Evolutionary conservation across 192 early-diverging fungal species (phyloP).

Genomic region (Entomortierella parvispora): DNA sequence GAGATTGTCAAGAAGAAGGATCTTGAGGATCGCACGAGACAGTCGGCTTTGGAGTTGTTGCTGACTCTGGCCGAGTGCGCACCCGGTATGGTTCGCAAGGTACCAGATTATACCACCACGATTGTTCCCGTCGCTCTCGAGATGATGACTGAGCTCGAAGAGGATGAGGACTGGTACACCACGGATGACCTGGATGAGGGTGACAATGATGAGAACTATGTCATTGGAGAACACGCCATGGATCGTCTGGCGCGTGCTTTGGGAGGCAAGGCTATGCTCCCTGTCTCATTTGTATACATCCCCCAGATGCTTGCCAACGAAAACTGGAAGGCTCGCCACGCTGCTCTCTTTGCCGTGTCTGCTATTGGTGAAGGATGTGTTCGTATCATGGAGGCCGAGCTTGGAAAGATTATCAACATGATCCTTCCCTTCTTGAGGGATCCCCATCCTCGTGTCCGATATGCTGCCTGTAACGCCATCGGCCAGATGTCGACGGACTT

Average conservation of each 20-base stretch:
- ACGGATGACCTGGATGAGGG: constrained; percentile 89
- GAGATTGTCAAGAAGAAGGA: constrained; percentile 82
- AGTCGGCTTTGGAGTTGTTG: constrained; percentile 92
- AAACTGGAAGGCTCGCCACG: constrained; percentile 92
- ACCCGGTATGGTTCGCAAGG: constrained; percentile 92
- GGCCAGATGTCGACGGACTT: constrained; percentile 99
- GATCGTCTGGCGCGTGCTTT: constrained; percentile 90
- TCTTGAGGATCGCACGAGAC: constrained; percentile 85
- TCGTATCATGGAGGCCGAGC: constrained; percentile 92
- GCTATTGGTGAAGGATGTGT: constrained; percentile 98
- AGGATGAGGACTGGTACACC: constrained; percentile 90
- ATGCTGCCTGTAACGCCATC: constrained; percentile 95
- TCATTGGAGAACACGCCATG: constrained; percentile 95
- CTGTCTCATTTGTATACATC: constrained; percentile 87
- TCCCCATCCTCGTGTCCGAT: constrained; percentile 93
- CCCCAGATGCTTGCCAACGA: constrained; percentile 86
- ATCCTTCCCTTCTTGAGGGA: constrained; percentile 86
- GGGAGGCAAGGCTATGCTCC: constrained; percentile 91
- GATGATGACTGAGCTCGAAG: constrained; percentile 96
- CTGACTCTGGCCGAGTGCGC: constrained; percentile 90
- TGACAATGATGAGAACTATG: constrained; percentile 89
- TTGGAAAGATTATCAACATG: constrained; percentile 83
- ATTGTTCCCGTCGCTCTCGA: constrained; percentile 90
- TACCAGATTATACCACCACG: constrained; percentile 77
- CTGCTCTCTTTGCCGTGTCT: constrained; percentile 93